Base-by-base conservation (phyloP, 441 rosid genomes). In the Manihot esculenta region DNA sequence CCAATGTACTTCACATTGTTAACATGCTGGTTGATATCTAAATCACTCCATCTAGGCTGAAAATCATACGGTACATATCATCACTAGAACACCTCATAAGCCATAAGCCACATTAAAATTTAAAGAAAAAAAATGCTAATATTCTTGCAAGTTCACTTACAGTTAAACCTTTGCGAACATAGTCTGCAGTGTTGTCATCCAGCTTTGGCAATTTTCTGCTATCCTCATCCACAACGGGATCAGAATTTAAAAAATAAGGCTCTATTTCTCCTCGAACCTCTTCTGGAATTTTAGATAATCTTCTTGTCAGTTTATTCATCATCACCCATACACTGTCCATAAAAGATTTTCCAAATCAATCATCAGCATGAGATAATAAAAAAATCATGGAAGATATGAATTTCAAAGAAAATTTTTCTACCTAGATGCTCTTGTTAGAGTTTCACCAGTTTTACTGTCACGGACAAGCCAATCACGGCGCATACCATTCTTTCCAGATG, bases 21-120 rank as follows among this genome's bases (percentile, higher is more conserved):
- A 64, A 93, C 99, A 78, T 96, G 99, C 79, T 96, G 99, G 84
- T 96, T 96, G 76, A 91, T 89, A 86, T 96, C 99, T 62, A 96
- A 69, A 78, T 96, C 99, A 72, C 87, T 87, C 99, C 99, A 96
- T 61, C 92, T 76, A 69, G 99, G 98, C 99, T 96, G 94, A 77
- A 81, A 70, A 72, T 68, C 56, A 65, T 48, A 48, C 56, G 51
- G 62, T 20, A 58, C 12, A 66, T 41, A 27, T 35, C 33, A 21
- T 42, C 20, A 45, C 13, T 35, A 72, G 72, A 49, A 72, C 59
- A 71, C 41, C 30, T 26, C 45, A 61, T 61, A 64, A 58, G 15
- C 42, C 1, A 69, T 42, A 42, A 64, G 64, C 62, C 11, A 42
- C 30, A n/a, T n/a, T n/a, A 12, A n/a, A 44, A 35, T 8, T 30